Evolutionary conservation across 2,329 filamentous ascomycete genomes (phyloP), one percentile per base, ranked within the genome.

Genomic region (Thelonectria blattea): DNA sequence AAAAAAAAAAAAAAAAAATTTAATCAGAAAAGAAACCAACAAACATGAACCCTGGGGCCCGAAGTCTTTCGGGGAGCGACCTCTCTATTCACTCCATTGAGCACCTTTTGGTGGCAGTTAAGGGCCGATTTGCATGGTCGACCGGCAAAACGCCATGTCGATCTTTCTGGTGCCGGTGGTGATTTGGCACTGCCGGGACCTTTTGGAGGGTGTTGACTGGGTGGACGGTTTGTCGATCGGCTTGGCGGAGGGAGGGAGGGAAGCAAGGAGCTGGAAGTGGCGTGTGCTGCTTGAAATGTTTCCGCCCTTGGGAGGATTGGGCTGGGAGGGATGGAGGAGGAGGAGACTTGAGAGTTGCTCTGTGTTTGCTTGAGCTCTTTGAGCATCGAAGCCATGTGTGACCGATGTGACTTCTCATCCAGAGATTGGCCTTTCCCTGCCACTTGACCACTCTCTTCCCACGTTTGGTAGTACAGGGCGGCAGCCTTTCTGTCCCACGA

Each of bases 171-270:
- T 12, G 22, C 20, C 39, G 41, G 43, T 22, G 11, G 15, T 55
- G 37, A 12, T 24, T 46, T 30, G 5, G 22, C 27, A 6, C 27
- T 30, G 27, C 27, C 27, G 27, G 27, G 27, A 30, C 27, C 27
- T 30, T 10, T 30, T 30, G 27, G 22, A 24, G 22, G 22, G 3
- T 24, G 3, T 24, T 24, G 22, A 30, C 2, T 30, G 45, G 47
- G 54, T 47, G 18, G 22, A 34, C 46, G 12, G 42, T 45, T 20
- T 45, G 42, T 39, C 50, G 56, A 58, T 58, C 56, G 34, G 34
- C 43, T 49, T 18, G 22, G 56, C 14, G n/a, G 42, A 59, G 53
- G 45, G 52, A 37, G 34, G 12, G 15, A 37, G 34, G 4, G 15
- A 9, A 37, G 34, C 34, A 37, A 14, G 34, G 34, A 14, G 34